Evolutionary conservation across 208 protist species (phyloP).

Genomic region (Leishmania lainsoni): DNA sequence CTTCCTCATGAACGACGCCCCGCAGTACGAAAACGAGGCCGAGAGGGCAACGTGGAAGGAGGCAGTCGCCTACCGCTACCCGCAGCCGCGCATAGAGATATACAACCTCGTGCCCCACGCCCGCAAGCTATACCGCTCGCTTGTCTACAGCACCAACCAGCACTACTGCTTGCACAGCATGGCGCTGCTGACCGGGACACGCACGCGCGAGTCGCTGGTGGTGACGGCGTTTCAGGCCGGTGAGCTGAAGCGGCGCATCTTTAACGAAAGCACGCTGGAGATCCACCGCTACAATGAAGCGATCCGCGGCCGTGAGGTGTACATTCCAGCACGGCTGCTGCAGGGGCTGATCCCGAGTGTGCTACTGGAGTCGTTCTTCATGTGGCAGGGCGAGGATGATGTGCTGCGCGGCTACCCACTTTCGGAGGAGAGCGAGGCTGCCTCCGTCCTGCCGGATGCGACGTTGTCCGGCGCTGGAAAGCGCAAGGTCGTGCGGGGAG

Average conservation of each 20-base stretch:
- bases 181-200: conserved; percentile 31
- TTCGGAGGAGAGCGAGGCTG: conserved; percentile 26
- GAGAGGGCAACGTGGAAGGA: conserved; percentile 85
- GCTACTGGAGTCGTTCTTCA: conserved; percentile 78
- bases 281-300: conserved; percentile 67
- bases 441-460: conserved; percentile 21
- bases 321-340: conserved; percentile 73
- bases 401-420: conserved; percentile 72
- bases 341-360: conserved; percentile 74
- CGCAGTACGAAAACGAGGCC: conserved; percentile 61
- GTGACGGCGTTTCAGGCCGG: conserved; percentile 58
- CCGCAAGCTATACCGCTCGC: conserved; percentile 69
- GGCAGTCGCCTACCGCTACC: conserved; percentile 63
- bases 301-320: conserved; percentile 64
- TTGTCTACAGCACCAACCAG: conserved; percentile 79
- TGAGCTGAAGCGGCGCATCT: conserved; percentile 62
- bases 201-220: conserved; percentile 38
- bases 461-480: background rate
- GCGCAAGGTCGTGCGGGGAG: conserved; percentile 9
- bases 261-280: conserved; percentile 63
- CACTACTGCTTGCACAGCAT: conserved; percentile 76
- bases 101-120: conserved; percentile 86
- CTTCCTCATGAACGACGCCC: conserved; percentile 64
- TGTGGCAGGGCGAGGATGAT: conserved; percentile 85
- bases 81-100: conserved; percentile 50